A percentile compares a stretch with the other conserved stretches of the same genome.
phyloP scores from a whole-genome alignment of 2,329 filamentous ascomycete species.

The Annulohypoxylon truncatum region DNA sequence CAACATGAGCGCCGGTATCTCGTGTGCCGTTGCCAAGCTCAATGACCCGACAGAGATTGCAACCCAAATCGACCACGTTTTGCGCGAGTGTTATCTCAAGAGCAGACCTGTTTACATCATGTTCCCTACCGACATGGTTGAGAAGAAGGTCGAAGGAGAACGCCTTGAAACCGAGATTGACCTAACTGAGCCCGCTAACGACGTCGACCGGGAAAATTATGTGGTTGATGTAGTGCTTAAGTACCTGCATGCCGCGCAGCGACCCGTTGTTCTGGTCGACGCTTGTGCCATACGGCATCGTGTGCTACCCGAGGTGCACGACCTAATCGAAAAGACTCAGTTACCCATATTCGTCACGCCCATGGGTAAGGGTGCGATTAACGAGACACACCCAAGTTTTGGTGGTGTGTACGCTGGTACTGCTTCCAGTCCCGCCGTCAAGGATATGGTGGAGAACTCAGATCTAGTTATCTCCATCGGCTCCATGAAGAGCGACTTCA shows the following conservation, averaged over 20 bases:
- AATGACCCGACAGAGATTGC: conserved; percentile 77
- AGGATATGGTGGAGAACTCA: conserved; percentile 72
- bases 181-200: conserved; percentile 71
- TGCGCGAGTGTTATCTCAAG: conserved; percentile 78
- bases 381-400: conserved; percentile 80
- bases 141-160: conserved; percentile 79
- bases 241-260: conserved; percentile 77
- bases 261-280: conserved; percentile 83
- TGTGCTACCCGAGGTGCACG: conserved; percentile 77
- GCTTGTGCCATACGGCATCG: conserved; percentile 84
- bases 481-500: conserved; percentile 77
- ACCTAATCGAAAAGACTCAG: conserved; percentile 76
- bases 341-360: conserved; percentile 88
- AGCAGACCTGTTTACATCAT: conserved; percentile 87
- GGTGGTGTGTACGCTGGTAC: conserved; percentile 88
- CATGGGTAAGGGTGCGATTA: conserved; percentile 87
- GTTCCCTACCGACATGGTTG: conserved; percentile 83
- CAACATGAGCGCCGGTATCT: conserved; percentile 79
- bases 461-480: conserved; percentile 79
- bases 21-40: conserved; percentile 77
- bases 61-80: conserved; percentile 79
- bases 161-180: conserved; percentile 78
- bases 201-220: conserved; percentile 79
- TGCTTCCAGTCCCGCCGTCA: conserved; percentile 74
- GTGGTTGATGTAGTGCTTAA: conserved; percentile 84